Base-by-base conservation (phyloP, 768 basidiomycete species). In the Multifurca ochricompacta region DNA sequence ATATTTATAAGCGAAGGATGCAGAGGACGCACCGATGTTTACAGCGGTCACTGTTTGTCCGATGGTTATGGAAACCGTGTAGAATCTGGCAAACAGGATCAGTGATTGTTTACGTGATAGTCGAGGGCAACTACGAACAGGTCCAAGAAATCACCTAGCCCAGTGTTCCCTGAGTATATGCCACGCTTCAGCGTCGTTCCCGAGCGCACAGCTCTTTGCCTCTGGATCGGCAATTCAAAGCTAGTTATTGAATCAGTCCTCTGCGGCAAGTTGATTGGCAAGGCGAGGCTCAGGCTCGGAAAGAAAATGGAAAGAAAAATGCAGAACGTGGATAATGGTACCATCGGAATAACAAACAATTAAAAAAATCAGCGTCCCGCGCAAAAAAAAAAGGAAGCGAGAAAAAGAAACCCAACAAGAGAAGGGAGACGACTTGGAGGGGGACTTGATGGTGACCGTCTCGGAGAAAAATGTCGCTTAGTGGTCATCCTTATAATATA, bases 61-160 rank as follows among this genome's bases (percentile, higher is more conserved):
- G 7, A 60, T 46, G 16, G 47, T 49, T 25, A 60, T 53, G 6
- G 59, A 28, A 11, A 60, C 59, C 6, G 47, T 37, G 21, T 60
- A 60, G 37, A 53, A 41, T 32, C 59, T 60, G 23, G 18, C 9
- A 5, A 9, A 14, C n/a, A 10, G 11, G 8, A 13, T 48, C 18
- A 51, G 25, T 25, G 18, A 30, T 28, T 31, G 3, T 19, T 10
- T 13, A 27, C 8, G 18, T 21, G 28, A 27, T 31, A 23, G 23
- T 27, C 14, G 19, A 30, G 16, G 13, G 11, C n/a, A 37, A 23
- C 9, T 11, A 27, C 59, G 19, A n/a, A 60, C 59, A 41, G 10
- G 47, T 60, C 59, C n/a, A 46, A 27, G 9, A 18, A 39, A 35
- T 60, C 59, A 19, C 59, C 59, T 21, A 59, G 21, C 6, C 59